phyloP scores from a whole-genome alignment of 805 yeast species.

The Peterozyma xylosa region DNA sequence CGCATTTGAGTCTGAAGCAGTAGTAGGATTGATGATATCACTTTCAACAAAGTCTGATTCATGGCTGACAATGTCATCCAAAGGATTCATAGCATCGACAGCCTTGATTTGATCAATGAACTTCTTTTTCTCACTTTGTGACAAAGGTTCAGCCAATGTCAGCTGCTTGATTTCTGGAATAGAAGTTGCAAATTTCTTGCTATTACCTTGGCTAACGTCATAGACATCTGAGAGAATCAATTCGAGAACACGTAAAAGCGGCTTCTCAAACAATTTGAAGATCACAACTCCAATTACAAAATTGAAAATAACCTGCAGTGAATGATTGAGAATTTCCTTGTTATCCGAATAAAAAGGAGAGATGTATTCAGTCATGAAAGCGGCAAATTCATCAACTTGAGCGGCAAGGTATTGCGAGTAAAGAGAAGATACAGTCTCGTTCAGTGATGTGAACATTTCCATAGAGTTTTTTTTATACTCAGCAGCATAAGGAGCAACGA shows the following conservation, averaged over 20 bases:
- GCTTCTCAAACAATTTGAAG: constrained; percentile 2
- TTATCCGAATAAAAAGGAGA: too few species aligned
- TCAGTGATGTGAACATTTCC: too few species aligned
- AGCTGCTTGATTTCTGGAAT: neutral
- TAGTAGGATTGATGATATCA: constrained; percentile 1
- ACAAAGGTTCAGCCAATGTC: neutral
- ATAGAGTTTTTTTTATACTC: too few species aligned
- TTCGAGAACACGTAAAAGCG: neutral
- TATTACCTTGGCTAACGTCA: constrained; percentile 3
- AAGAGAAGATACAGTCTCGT: constrained; percentile 1
- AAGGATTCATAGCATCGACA: constrained; percentile 5
- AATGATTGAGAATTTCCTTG: too few species aligned
- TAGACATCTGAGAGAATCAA: constrained; percentile 1
- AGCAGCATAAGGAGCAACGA: neutral
- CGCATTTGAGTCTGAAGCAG: constrained; percentile 4
- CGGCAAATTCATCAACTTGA: too few species aligned
- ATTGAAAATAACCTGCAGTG: neutral
- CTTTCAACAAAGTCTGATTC: constrained; percentile 2
- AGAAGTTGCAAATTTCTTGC: constrained; percentile 4
- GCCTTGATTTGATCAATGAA: neutral
- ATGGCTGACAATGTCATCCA: constrained; percentile 3
- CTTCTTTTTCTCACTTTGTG: neutral
- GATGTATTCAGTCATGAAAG: too few species aligned
- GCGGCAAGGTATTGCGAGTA: too few species aligned
- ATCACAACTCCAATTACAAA: constrained; percentile 3